phyloP scores from a whole-genome alignment of 768 basidiomycete genomes.

The Boletus reticuloceps region DNA sequence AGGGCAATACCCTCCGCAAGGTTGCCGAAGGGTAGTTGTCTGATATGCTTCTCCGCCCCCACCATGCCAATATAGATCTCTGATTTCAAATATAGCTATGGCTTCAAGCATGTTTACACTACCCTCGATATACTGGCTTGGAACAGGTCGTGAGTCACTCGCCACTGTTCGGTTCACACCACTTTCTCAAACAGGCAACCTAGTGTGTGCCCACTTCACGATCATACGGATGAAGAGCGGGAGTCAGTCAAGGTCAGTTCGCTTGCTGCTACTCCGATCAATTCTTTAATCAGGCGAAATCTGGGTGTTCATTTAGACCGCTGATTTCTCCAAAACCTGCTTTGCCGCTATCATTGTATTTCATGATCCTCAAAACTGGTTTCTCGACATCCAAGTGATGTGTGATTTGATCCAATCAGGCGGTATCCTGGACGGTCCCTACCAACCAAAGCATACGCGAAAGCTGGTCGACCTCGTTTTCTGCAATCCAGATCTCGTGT shows the following conservation, averaged over 20 bases:
- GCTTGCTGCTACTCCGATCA: constrained; percentile 14
- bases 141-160: constrained; percentile 60
- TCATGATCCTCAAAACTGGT: constrained; percentile 91
- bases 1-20: constrained; percentile 63
- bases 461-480: constrained; percentile 69
- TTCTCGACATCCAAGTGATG: constrained; percentile 72
- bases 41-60: constrained; percentile 3
- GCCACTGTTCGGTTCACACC: background rate
- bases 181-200: constrained; percentile 5
- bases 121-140: constrained; percentile 83
- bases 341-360: constrained; percentile 83
- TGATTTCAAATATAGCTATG: constrained; percentile 61
- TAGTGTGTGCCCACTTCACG: constrained; percentile 87
- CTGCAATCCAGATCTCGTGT: constrained; percentile 89
- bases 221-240: constrained; percentile 59
- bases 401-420: constrained; percentile 72
- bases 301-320: constrained; percentile 37
- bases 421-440: constrained; percentile 62
- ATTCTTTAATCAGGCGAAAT: constrained; percentile 12
- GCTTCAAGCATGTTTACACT: constrained; percentile 78
- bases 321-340: constrained; percentile 70
- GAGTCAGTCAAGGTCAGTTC: constrained; percentile 52
- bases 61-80: constrained; percentile 9
- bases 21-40: constrained; percentile 75
- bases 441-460: constrained; percentile 33